phyloP scores from a whole-genome alignment of 2,329 filamentous ascomycete genomes.

The Penicillium sclerotiorum region DNA sequence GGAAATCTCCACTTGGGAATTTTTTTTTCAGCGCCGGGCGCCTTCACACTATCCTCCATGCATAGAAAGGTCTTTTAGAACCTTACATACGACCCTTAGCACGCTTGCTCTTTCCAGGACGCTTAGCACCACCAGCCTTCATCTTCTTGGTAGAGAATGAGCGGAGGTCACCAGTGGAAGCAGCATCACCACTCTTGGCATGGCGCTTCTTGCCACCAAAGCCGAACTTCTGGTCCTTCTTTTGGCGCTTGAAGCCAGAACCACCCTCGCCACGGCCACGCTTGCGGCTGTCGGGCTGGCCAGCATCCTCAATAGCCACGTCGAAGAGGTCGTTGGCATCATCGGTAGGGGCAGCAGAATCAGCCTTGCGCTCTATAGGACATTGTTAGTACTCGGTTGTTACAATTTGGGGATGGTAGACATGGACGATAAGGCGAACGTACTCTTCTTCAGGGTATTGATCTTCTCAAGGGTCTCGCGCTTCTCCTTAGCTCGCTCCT shows the following conservation, averaged over 20 bases:
- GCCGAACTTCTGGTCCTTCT: conserved; percentile 93
- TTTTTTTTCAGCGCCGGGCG: conserved; percentile 20
- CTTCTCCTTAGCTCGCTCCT: conserved; percentile 92
- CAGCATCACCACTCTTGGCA: conserved; percentile 85
- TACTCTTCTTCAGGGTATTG: conserved; percentile 91
- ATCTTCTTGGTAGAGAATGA: conserved; percentile 83
- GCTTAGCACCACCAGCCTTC: conserved; percentile 62
- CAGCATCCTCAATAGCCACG: conserved; percentile 75
- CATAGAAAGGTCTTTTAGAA: neutral
- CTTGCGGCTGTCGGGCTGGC: conserved; percentile 56
- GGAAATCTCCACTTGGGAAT: conserved; percentile 10
- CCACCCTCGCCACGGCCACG: conserved; percentile 47
- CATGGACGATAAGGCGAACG: conserved; percentile 40
- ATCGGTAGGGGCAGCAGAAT: conserved; percentile 63
- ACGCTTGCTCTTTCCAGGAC: conserved; percentile 56
- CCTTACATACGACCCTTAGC: conserved; percentile 23
- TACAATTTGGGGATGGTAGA: neutral
- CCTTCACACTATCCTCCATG: conserved; percentile 6
- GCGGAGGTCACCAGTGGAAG: conserved; percentile 77
- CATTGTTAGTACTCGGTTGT: neutral
- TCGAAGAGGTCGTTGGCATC: conserved; percentile 85
- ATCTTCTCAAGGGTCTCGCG: conserved; percentile 94
- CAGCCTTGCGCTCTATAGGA: conserved; percentile 72
- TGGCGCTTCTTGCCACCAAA: conserved; percentile 95
- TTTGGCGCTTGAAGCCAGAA: conserved; percentile 70